Conservation (phyloP, 73 alveolate species). For the Blepharisma japonicum region DNA sequence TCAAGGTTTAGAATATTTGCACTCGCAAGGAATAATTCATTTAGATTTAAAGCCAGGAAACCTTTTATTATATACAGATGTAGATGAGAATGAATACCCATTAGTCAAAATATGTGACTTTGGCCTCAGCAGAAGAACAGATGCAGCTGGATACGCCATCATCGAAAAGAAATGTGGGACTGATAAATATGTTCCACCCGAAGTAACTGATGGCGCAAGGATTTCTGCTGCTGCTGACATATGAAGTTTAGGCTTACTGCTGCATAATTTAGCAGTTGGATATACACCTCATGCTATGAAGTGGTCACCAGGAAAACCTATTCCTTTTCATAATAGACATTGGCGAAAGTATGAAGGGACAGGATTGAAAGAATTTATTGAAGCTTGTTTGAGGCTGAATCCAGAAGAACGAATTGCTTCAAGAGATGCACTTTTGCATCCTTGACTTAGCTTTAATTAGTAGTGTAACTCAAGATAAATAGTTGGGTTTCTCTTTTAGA, state of each 20-base stretch:
- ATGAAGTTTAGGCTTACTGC: not conserved
- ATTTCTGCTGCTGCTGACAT: conserved; percentile 14
- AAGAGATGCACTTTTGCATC: conserved; percentile 17
- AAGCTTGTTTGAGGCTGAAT: conserved; percentile 9
- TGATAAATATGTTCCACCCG: conserved; percentile 5
- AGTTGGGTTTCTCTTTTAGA: no score
- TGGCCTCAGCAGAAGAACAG: not conserved
- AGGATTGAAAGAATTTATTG: not conserved
- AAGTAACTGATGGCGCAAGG: not conserved
- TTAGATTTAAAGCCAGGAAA: not conserved
- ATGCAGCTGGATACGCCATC: not conserved
- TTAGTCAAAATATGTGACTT: not conserved
- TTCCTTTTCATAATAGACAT: not conserved
- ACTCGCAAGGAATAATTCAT: not conserved
- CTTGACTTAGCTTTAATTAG: not conserved
- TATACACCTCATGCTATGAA: not conserved
- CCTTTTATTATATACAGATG: not conserved
- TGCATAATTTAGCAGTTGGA: conserved; percentile 6
- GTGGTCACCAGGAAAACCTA: not conserved
- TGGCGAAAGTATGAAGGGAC: conserved; percentile 26
- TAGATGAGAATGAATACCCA: not conserved
- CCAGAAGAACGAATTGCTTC: conserved; percentile 24
- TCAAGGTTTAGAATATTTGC: not conserved
- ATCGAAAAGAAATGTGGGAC: not conserved
- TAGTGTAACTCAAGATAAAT: no score